Evolutionary conservation across 768 basidiomycete genomes (phyloP).

Genomic region (Boletellus ananiceps): DNA sequence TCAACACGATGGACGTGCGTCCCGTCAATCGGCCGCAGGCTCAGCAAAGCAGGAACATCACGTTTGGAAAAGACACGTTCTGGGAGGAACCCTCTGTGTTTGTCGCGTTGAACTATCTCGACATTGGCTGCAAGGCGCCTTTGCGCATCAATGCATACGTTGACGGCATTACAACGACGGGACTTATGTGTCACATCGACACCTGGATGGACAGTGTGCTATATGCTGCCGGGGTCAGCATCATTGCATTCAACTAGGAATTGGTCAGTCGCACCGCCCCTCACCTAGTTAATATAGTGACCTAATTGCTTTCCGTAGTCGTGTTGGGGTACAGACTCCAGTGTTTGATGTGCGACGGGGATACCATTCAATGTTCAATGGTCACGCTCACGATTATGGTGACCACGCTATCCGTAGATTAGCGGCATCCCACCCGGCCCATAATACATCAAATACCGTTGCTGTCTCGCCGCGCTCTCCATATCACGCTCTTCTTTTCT

Average conservation of each 20-base stretch:
- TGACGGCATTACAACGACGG: neutral
- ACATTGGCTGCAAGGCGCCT: conserved; percentile 5
- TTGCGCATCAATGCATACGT: conserved; percentile 15
- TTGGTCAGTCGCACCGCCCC: too few species aligned
- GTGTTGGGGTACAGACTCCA: too few species aligned
- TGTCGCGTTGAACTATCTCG: conserved; percentile 13
- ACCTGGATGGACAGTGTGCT: conserved; percentile 7
- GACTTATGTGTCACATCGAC: conserved; percentile 10
- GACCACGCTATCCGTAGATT: too few species aligned
- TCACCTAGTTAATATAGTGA: too few species aligned
- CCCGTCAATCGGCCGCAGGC: neutral
- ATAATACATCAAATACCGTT: too few species aligned
- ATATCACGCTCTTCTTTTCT: too few species aligned
- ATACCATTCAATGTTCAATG: too few species aligned
- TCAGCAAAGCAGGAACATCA: conserved; percentile 2
- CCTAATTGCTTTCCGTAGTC: too few species aligned
- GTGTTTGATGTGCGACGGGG: too few species aligned
- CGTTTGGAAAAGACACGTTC: conserved; percentile 4
- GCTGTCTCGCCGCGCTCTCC: too few species aligned
- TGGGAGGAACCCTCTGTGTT: conserved; percentile 16
- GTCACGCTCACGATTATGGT: too few species aligned
- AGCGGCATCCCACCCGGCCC: too few species aligned
- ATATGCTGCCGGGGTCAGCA: neutral
- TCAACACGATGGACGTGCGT: conserved; percentile 9
- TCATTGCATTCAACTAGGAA: neutral